Evolutionary conservation across 1,284 basidiomycete genomes (phyloP).

Genomic region (Xerocomus nothofagi): DNA sequence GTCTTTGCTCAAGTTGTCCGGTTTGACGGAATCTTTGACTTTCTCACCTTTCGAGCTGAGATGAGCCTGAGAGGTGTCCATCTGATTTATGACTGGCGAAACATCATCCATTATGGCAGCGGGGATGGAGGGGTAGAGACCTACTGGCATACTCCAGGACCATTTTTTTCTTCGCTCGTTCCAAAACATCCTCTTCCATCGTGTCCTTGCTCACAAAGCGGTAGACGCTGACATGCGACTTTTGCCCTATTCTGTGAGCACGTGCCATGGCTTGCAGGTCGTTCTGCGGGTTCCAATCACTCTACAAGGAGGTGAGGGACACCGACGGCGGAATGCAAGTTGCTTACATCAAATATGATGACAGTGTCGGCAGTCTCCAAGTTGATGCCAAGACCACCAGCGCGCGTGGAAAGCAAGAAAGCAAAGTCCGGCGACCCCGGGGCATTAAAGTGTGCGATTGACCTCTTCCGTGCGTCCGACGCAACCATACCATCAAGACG

Average conservation of each 20-base stretch:
- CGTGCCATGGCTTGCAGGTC: constrained; percentile 99
- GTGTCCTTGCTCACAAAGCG: constrained; percentile 98
- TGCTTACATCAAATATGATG: constrained; percentile 94
- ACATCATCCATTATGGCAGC: constrained; percentile 5
- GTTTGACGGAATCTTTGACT: constrained; percentile 71
- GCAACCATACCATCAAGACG: constrained; percentile 95
- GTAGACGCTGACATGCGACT: constrained; percentile 98
- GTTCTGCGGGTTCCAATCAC: constrained; percentile 97
- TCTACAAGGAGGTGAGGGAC: constrained; percentile 46
- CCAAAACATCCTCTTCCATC: constrained; percentile 98
- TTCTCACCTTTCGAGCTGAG: constrained; percentile 76
- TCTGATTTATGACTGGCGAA: constrained; percentile 92
- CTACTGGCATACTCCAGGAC: constrained; percentile 97
- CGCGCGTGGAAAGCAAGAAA: constrained; percentile 95
- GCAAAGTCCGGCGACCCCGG: constrained; percentile 95
- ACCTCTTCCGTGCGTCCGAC: constrained; percentile 88
- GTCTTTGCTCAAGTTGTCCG: constrained; percentile 94
- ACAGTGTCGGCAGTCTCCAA: constrained; percentile 98
- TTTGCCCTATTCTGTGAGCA: constrained; percentile 96
- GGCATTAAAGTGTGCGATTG: constrained; percentile 97
- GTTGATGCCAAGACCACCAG: constrained; percentile 98
- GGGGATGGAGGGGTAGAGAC: constrained; percentile 38
- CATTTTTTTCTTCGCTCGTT: constrained; percentile 99
- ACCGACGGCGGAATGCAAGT: constrained; percentile 13
- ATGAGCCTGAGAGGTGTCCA: constrained; percentile 98